phyloP scores from a whole-genome alignment of 768 basidiomycete species.

The Gyrodon lividus region DNA sequence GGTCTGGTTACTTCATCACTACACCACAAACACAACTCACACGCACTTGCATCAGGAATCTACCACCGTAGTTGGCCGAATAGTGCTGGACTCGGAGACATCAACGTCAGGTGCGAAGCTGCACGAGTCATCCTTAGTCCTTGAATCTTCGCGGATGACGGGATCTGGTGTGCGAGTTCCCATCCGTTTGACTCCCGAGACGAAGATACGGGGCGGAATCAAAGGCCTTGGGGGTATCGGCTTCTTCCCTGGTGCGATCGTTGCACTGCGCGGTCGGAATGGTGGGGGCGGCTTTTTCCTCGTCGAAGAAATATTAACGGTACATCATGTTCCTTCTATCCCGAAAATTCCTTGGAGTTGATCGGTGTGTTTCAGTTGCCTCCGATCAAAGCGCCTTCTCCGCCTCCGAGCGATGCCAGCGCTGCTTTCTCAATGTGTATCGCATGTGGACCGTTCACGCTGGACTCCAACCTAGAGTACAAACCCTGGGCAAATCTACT shows the following conservation, averaged over 20 bases:
- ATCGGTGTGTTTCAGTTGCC: constrained; percentile 52
- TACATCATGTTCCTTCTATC: constrained; percentile 37
- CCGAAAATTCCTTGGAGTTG: neutral
- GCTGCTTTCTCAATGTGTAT: constrained; percentile 62
- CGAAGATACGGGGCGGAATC: constrained; percentile 63
- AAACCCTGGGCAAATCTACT: constrained; percentile 67
- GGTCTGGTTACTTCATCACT: constrained; percentile 30
- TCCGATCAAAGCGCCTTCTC: constrained; percentile 48
- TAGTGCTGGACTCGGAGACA: constrained; percentile 66
- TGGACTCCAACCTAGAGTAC: constrained; percentile 74
- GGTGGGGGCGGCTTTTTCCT: constrained; percentile 87
- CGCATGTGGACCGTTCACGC: constrained; percentile 85
- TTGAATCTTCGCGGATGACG: constrained; percentile 83
- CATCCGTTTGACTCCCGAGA: constrained; percentile 63
- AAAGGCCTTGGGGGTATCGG: constrained; percentile 65
- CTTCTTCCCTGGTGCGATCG: constrained; percentile 87
- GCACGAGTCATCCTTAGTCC: constrained; percentile 66
- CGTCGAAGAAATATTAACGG: constrained; percentile 78
- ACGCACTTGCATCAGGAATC: constrained; percentile 45
- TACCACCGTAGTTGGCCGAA: constrained; percentile 70
- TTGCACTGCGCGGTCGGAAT: constrained; percentile 84
- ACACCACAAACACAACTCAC: neutral
- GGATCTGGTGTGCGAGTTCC: constrained; percentile 65
- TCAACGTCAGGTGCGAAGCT: constrained; percentile 59
- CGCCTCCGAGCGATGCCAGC: constrained; percentile 34